phyloP scores from a whole-genome alignment of 2,329 filamentous ascomycete species.

The Cytospora piceae region DNA sequence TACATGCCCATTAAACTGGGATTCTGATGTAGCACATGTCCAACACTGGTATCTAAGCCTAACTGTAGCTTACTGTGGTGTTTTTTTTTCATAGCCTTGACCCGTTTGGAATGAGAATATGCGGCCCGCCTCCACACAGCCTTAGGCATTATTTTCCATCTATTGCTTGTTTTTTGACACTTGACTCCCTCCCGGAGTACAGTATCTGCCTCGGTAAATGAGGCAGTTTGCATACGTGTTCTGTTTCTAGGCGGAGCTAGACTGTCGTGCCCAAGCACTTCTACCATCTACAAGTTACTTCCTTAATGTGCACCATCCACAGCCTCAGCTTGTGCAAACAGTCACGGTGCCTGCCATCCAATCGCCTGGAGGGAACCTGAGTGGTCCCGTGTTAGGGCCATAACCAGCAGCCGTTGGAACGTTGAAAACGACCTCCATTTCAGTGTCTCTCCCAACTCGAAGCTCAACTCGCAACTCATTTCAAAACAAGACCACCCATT shows the following conservation, averaged over 20 bases:
- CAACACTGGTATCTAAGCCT: background rate
- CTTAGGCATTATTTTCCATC: background rate
- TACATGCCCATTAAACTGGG: background rate
- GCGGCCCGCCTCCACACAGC: background rate
- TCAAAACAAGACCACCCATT: background rate
- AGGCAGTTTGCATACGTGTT: background rate
- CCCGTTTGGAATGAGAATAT: background rate
- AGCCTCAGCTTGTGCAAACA: slow-evolving; percentile 7
- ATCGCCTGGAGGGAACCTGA: background rate
- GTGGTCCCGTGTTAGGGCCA: background rate
- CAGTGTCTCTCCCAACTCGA: background rate
- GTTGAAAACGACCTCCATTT: background rate
- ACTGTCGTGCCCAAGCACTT: background rate
- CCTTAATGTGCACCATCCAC: background rate
- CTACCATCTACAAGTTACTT: background rate
- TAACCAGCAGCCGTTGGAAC: background rate
- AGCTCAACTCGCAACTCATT: background rate
- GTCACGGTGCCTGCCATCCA: background rate
- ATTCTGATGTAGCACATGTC: background rate
- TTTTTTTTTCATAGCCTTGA: background rate
- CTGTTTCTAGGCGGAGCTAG: background rate
- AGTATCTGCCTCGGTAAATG: background rate
- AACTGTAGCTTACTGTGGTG: background rate
- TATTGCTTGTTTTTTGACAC: background rate
- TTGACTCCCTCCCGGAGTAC: background rate